Evolutionary conservation across 192 early-diverging fungal species (phyloP).

Genomic region (Coemansia sp.): DNA sequence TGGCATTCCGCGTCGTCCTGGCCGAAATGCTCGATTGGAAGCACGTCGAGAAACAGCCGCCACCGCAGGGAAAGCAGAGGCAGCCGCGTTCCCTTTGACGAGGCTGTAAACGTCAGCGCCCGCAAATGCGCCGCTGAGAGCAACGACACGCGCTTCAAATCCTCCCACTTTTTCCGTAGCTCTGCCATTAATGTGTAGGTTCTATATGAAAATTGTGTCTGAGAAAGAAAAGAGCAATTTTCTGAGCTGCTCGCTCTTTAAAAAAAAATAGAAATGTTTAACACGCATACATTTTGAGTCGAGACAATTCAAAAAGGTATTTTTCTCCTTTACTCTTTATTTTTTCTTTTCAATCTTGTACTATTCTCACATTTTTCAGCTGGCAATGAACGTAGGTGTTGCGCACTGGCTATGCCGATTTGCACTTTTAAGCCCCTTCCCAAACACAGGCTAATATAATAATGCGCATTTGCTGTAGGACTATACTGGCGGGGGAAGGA

Average conservation of each 20-base stretch:
- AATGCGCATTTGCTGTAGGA: neutral
- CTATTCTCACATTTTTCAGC: neutral
- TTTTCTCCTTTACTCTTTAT: neutral
- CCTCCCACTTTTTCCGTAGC: conserved; percentile 12
- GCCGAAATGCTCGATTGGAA: conserved; percentile 36
- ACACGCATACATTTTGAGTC: too few relatives aligned
- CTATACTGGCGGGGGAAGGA: neutral
- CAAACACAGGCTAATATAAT: too few relatives aligned
- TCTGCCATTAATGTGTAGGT: neutral
- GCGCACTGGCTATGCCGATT: neutral
- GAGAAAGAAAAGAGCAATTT: neutral
- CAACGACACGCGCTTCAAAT: conserved; percentile 26
- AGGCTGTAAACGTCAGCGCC: conserved; percentile 15
- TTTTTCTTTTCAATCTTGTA: conserved; percentile 2
- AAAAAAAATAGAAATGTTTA: too few relatives aligned
- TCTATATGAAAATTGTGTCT: neutral
- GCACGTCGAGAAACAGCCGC: conserved; percentile 38
- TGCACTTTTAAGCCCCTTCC: too few relatives aligned
- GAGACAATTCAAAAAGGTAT: neutral
- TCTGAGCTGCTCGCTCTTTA: neutral
- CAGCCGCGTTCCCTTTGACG: conserved; percentile 1
- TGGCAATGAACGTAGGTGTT: neutral
- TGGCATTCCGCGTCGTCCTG: conserved; percentile 28
- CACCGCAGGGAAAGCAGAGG: conserved; percentile 41
- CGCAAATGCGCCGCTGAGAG: conserved; percentile 29